A percentile compares a stretch with the other conserved stretches of the same genome.
Evolutionary conservation across 352 stramenopile species (phyloP).

Genomic region (Phytophthora fragariaefolia): DNA sequence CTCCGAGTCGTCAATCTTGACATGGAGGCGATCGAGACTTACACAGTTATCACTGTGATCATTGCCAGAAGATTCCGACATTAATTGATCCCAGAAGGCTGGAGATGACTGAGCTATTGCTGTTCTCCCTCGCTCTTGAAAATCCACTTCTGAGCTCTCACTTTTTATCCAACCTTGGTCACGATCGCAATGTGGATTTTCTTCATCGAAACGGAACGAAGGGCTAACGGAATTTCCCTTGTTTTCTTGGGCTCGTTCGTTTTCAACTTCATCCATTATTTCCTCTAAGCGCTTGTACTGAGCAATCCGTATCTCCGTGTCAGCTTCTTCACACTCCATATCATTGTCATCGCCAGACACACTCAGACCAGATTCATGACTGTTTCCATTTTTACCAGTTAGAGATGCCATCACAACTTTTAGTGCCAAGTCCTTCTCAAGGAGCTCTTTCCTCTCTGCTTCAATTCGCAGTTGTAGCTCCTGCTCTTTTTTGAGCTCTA

Average conservation of each 20-base stretch:
- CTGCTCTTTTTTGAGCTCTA: conserved; percentile 24
- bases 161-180: background rate
- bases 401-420: conserved; percentile 42
- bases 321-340: conserved; percentile 1
- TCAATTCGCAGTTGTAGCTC: conserved; percentile 27
- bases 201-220: background rate
- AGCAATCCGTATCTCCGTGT: conserved; percentile 4
- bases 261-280: conserved; percentile 55
- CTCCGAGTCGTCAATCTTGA: conserved; percentile 38
- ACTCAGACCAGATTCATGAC: background rate
- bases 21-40: background rate
- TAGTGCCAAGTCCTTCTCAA: conserved; percentile 33
- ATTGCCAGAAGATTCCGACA: conserved; percentile 16
- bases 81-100: conserved; percentile 40
- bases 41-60: background rate
- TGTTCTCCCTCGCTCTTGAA: background rate
- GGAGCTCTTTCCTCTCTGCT: conserved; percentile 27
- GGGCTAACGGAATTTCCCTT: background rate
- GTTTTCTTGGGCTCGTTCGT: conserved; percentile 32
- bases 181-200: background rate
- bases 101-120: conserved; percentile 25
- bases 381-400: conserved; percentile 9
- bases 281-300: conserved; percentile 47
- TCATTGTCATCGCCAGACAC: conserved; percentile 9
- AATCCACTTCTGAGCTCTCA: background rate